Conservation (phyloP, 305 asterid genomes). For the Fraxinus floribunda region DNA sequence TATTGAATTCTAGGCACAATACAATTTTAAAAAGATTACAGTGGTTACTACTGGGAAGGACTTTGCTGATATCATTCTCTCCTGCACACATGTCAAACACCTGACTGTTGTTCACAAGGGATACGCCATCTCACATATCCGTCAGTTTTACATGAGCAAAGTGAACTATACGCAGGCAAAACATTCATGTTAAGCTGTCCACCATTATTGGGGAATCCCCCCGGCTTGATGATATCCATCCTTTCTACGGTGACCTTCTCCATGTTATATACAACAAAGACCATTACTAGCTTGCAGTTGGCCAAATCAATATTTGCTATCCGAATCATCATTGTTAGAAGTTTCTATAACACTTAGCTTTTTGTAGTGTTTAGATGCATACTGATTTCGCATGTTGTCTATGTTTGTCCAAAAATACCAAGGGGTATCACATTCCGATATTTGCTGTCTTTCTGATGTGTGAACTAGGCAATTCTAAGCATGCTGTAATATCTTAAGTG, state of each 20-base stretch:
- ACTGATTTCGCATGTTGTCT: not conserved
- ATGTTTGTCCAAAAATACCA: not conserved
- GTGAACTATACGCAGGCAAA: constrained; percentile 79
- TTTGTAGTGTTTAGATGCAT: not conserved
- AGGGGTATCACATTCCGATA: not conserved
- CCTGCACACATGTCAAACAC: constrained; percentile 92
- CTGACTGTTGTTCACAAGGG: constrained; percentile 98
- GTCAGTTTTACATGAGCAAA: constrained; percentile 93
- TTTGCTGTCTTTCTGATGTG: not conserved
- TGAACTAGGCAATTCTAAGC: not conserved
- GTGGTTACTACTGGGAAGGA: constrained; percentile 89
- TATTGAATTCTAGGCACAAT: constrained; percentile 53
- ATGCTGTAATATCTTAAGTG: not conserved
- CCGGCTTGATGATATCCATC: constrained; percentile 85
- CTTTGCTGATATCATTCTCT: constrained; percentile 80
- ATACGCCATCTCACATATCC: constrained; percentile 84
- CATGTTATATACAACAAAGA: constrained; percentile 95
- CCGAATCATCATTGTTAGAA: not conserved
- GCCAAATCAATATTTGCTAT: constrained; percentile 61
- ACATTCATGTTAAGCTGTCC: constrained; percentile 79
- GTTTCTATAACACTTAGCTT: not conserved
- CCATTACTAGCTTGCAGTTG: constrained; percentile 95
- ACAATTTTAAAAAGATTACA: constrained; percentile 88
- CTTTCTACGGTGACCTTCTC: constrained; percentile 90
- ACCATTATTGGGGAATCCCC: constrained; percentile 91